Base-by-base conservation (phyloP, 495 filamentous ascomycete genomes). In the Amniculicola lignicola region DNA sequence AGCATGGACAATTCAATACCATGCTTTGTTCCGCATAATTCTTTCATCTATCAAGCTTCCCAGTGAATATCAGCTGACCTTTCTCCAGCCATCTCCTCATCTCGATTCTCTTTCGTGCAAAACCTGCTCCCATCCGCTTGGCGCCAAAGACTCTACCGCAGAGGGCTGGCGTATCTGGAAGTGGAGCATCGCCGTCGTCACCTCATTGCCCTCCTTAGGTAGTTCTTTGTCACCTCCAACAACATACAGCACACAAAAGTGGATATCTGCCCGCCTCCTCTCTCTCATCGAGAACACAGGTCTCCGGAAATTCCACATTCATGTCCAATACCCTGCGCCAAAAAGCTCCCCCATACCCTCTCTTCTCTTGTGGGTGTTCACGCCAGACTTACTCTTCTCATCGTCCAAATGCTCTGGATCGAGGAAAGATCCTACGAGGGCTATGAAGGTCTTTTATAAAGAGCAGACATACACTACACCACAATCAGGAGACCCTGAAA, bases 371-470 rank as follows among this genome's bases (percentile, higher is more conserved):
- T 71, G 67, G 68, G 37, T 70, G 29, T 71, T 72, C 51, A 63
- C 68, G 5, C 65, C 69, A 14, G 63, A 68, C 37, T 49, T 72
- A 11, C 58, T 37, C 9, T 58, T 71, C 47, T 68, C 68, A 0
- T 66, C 61, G n/a, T 72, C 70, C n/a, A 35, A 39, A 2, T 37
- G 40, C 2, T 46, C 51, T 3, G 3, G 19, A 11, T 10, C 12
- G 12, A 29, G 44, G 11, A 42, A 12, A 0, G 62, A 72, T 35
- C 53, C 70, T 2, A 66, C 61, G 5, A 46, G 64, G 6, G 65
- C 66, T 0, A 59, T 67, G 42, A 72, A 71, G 42, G 44, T 72
- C 28, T 60, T 72, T 35, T 72, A 59, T 41, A 57, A 61, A 25
- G 19, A 28, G 0, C 28, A 25, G 4, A 28, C 60, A 9, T 57